Percentiles rank a stretch among this genome's conserved stretches.
Conservation (phyloP, 2,329 filamentous ascomycete genomes). For the Sclerotinia nivalis region DNA sequence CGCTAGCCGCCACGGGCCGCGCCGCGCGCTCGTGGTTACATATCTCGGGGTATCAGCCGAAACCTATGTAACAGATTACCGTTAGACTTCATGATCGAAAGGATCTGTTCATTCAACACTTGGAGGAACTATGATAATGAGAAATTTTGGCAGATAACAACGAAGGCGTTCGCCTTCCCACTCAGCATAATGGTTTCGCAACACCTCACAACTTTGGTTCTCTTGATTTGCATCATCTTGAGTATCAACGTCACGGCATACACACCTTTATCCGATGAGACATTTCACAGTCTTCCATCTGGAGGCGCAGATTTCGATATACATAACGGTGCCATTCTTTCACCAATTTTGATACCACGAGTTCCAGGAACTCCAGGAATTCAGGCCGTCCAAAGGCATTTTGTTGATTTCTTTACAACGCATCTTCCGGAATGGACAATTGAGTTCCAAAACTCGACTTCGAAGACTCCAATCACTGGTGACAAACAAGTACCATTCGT, state of each 20-base stretch:
- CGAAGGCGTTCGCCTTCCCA: conserved; percentile 31
- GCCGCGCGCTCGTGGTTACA: background rate
- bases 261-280: conserved; percentile 67
- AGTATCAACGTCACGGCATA: conserved; percentile 32
- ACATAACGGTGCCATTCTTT: conserved; percentile 69
- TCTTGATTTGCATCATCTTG: conserved; percentile 29
- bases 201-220: conserved; percentile 27
- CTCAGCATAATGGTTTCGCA: conserved; percentile 29
- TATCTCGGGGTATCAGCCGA: conserved; percentile 1
- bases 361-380: conserved; percentile 85
- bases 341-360: conserved; percentile 83
- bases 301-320: conserved; percentile 78
- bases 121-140: conserved; percentile 34
- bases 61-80: conserved; percentile 19
- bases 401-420: conserved; percentile 75
- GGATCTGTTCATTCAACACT: background rate
- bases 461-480: conserved; percentile 74
- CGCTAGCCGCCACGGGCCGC: conserved; percentile 9
- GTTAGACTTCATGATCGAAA: conserved; percentile 1
- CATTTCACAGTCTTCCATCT: conserved; percentile 70
- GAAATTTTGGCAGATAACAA: conserved; percentile 25
- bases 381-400: conserved; percentile 71
- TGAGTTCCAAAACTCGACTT: conserved; percentile 86
- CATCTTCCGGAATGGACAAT: conserved; percentile 78
- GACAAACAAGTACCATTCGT: conserved; percentile 74